Evolutionary conservation across 2,329 filamentous ascomycete species (phyloP), one percentile per base, ranked within the genome.

Genomic region (Pseudopyrenochaeta lycopersici): DNA sequence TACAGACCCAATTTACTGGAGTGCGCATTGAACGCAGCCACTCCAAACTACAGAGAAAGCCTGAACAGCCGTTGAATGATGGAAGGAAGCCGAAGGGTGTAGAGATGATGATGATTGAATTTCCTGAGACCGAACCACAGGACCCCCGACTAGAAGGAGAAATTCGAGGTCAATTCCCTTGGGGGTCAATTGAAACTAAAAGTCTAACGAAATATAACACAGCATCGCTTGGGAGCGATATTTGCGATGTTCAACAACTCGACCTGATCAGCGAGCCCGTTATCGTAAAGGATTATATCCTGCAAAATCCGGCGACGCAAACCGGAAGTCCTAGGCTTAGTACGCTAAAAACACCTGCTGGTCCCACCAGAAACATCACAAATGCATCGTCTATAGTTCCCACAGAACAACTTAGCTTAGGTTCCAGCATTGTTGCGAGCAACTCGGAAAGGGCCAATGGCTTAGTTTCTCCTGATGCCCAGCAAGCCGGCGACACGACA

Each of bases 111-210:
- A 38, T 47, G 3, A 54, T 61, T 23, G 43, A 56, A 36, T 46
- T 61, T 31, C 46, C 56, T 12, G 23, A 44, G 18, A 14, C 35
- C 6, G 40, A 49, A 36, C 21, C 32, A n/a, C 32, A 30, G 14
- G 32, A 55, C 30, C 49, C 36, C 4, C 18, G 14, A 14, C 41
- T 58, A 5, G 43, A 50, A 18, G 27, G 18, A 11, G 41, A 15
- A 5, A 46, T 61, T 6, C 46, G 39, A 32, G 41, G 53, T 14
- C 43, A n/a, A n/a, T 54, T 48, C 38, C 52, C 58, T 12, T 52
- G 52, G 52, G 51, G 47, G 4, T 21, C 44, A 4, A 46, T 56
- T 14, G 35, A 45, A 21, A 15, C 49, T 27, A 44, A 44, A 18
- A 54, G 14, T 35, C 45, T 51, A n/a, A 33, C 18, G 30, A 52